Base-by-base conservation (phyloP, 768 basidiomycete genomes). In the Multifurca ochricompacta region DNA sequence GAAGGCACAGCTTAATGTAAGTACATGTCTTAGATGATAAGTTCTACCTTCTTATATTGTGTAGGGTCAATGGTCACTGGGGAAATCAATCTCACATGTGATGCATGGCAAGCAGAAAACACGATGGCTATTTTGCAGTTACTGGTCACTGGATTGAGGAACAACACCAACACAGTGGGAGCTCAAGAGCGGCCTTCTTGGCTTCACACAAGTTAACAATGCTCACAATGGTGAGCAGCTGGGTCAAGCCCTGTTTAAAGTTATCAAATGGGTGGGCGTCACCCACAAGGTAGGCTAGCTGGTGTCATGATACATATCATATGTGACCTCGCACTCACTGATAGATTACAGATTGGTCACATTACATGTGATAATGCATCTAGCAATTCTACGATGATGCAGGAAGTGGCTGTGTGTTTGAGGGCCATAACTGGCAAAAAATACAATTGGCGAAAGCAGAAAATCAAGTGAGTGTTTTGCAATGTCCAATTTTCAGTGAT, bases 211-310 rank as follows among this genome's bases (percentile, higher is more conserved):
- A 18, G 19, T 49, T n/a, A 49, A 49, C n/a, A 63, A 61, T 30
- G 37, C 11, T 0, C 48, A 49, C 18, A 39, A 30, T 4, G 30
- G 48, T 0, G 18, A n/a, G 0, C 64, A 65, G 1, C 66, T 74
- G 1, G 71, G 73, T 0, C 69, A 70, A 23, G 73, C 69, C 1
- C 59, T 77, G 0, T 76, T 64, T 60, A 68, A 68, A 51, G 62
- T 76, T 21, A 48, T 62, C 1, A 16, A 62, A 4, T 59, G 62
- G 1, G 40, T 73, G 19, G 61, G 59, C 0, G 66, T 72, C 35
- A 48, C 48, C 16, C 55, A 70, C 31, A 65, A 68, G 63, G 71
- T 73, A 55, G 5, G 59, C 25, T 39, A n/a, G n/a, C n/a, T n/a
- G n/a, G n/a, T n/a, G n/a, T n/a, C n/a, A n/a, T 19, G 6, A 16